Percentiles rank a stretch among this genome's conserved stretches.
These are phyloP conservation scores for Ramaria rubella DNA, from an alignment of 768 basidiomycete species.

Conservation along the genomic window DNA sequence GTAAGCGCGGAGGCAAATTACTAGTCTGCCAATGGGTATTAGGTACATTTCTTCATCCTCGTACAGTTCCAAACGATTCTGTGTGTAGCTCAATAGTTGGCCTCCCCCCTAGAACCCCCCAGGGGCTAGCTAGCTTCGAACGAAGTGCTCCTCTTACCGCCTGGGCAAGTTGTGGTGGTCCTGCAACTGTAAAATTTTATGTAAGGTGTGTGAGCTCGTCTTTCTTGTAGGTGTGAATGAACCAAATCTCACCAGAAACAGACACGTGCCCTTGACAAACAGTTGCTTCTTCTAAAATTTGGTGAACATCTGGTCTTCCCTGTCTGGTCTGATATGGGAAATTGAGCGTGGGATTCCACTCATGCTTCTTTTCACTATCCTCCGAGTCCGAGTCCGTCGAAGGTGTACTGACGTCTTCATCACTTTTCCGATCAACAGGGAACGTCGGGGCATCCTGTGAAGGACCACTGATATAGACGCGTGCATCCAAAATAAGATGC, in stretches of 20 bases:
- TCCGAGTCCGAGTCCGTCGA: too few species aligned
- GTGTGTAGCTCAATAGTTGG: slow-evolving; percentile 40
- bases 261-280: slow-evolving; percentile 36
- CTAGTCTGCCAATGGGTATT: too few species aligned
- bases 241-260: slow-evolving; percentile 37
- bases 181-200: slow-evolving; percentile 33
- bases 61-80: slow-evolving; percentile 34
- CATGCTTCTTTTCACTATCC: slow-evolving; percentile 11
- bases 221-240: neutral
- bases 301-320: slow-evolving; percentile 38
- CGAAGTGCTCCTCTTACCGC: slow-evolving; percentile 33
- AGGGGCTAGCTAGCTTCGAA: slow-evolving; percentile 18
- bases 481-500: too few species aligned
- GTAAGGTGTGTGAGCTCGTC: slow-evolving; percentile 1
- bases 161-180: slow-evolving; percentile 34
- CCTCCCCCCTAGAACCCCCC: slow-evolving; percentile 27
- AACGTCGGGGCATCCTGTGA: too few species aligned
- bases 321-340: slow-evolving; percentile 32
- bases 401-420: too few species aligned
- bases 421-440: too few species aligned
- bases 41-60: too few species aligned
- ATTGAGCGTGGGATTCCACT: slow-evolving; percentile 11
- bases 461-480: too few species aligned
- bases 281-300: slow-evolving; percentile 38
- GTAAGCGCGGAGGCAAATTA: neutral